These are phyloP conservation scores for Emergomyces pasteurianus DNA, from an alignment of 2,329 filamentous ascomycete genomes.

Conservation along the genomic window DNA sequence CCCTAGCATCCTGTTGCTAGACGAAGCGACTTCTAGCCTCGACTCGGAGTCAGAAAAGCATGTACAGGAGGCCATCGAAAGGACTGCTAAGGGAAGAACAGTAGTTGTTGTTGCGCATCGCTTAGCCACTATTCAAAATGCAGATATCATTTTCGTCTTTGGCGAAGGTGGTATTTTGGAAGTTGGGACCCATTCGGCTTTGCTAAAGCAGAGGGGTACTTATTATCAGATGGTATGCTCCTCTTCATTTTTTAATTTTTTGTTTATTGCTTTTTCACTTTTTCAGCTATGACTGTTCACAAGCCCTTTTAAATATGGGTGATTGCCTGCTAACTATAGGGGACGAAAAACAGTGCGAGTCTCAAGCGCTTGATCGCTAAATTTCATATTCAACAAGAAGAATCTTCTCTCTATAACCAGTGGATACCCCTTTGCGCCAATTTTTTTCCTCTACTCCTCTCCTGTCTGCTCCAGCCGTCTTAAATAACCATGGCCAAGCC, in stretches of 20 bases:
- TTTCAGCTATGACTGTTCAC: not conserved
- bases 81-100: slow-evolving; percentile 47
- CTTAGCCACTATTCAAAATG: slow-evolving; percentile 64
- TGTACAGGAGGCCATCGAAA: slow-evolving; percentile 58
- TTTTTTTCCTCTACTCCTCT: not conserved
- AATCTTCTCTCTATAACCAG: not conserved
- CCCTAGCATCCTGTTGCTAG: slow-evolving; percentile 43
- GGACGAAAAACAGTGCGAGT: slow-evolving; percentile 5
- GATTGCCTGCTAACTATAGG: not conserved
- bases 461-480: not conserved
- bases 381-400: not conserved
- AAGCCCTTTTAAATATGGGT: not conserved
- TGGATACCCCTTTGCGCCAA: not conserved
- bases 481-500: not conserved
- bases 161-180: slow-evolving; percentile 52
- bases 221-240: slow-evolving; percentile 44
- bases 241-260: slow-evolving; percentile 20
- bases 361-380: slow-evolving; percentile 4
- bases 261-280: not conserved
- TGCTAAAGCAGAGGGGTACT: slow-evolving; percentile 38
- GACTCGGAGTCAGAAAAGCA: slow-evolving; percentile 56
- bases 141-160: slow-evolving; percentile 69
- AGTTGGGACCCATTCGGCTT: slow-evolving; percentile 46
- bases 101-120: slow-evolving; percentile 69
- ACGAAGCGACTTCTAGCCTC: slow-evolving; percentile 49